Base-by-base conservation (phyloP, 768 basidiomycete species). In the Podaxis sp. region DNA sequence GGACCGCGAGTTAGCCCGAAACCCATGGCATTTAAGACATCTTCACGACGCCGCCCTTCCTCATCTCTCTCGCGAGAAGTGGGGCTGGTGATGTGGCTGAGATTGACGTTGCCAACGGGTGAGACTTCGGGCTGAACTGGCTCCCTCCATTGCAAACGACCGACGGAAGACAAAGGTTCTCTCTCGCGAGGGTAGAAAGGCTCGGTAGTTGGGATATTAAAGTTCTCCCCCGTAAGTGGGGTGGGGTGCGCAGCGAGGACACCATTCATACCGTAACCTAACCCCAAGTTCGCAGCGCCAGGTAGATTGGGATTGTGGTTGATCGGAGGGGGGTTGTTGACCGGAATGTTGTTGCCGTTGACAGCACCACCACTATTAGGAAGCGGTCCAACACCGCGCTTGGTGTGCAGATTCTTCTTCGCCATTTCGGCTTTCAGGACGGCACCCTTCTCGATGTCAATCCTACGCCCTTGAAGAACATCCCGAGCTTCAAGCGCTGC, bases 401-500 rank as follows among this genome's bases (percentile, higher is more conserved):
- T 97, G 19, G 95, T 96, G 71, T 99, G 96, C 41, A 99, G 75
- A 71, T 99, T 98, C 84, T 99, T 99, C 86, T 98, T 98, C 19
- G 97, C 97, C 96, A 99, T 98, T 77, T 98, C 97, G 22, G 96
- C 97, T 74, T 98, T 98, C 41, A 99, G 74, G 2, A 95, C 89
- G 0, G 93, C 88, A 13, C 94, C 94, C 69, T 94, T 94, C 74
- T 98, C 92, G 36, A 91, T 86, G 69, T 98, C 97, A 38, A 98
- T 92, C 60, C 93, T 83, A 57, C 90, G 82, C 4, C 96, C 95
- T 72, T 96, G 94, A 4, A 99, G 79, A 5, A 86, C 81, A 69
- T 98, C 96, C 41, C 92, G 81, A 8, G 97, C 97, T 12, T 86
- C 85, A 1, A 97, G 73, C 0, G 97, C 97, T 68, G 96, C 93